Conservation (phyloP, 2,329 filamentous ascomycete species). For the Aspergillus japonicus region DNA sequence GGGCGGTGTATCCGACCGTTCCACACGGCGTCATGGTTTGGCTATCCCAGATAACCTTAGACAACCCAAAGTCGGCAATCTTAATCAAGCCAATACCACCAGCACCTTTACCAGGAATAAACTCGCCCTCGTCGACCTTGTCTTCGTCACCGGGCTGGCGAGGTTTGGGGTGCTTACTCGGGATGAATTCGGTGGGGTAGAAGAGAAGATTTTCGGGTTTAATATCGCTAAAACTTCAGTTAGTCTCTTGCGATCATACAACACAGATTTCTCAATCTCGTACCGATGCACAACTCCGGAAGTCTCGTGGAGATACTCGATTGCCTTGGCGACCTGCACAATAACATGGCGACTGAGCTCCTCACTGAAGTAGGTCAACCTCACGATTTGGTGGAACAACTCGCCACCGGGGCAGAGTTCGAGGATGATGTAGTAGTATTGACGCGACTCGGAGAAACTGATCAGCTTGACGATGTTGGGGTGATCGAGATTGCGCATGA, state of each 20-base stretch:
- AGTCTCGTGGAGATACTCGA: slow-evolving; percentile 92
- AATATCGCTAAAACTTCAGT: slow-evolving; percentile 53
- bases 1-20: slow-evolving; percentile 95
- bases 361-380: slow-evolving; percentile 97
- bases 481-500: slow-evolving; percentile 95
- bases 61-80: slow-evolving; percentile 95
- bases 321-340: slow-evolving; percentile 85
- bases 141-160: slow-evolving; percentile 88
- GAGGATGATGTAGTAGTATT: slow-evolving; percentile 97
- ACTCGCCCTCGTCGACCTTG: slow-evolving; percentile 95
- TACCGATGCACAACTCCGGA: slow-evolving; percentile 96
- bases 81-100: slow-evolving; percentile 95
- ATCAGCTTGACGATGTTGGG: slow-evolving; percentile 93
- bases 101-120: slow-evolving; percentile 73
- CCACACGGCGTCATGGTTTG: slow-evolving; percentile 99
- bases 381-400: slow-evolving; percentile 96
- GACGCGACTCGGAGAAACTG: slow-evolving; percentile 87
- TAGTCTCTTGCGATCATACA: not conserved
- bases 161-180: slow-evolving; percentile 76
- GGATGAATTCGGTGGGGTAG: slow-evolving; percentile 77
- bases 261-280: slow-evolving; percentile 32
- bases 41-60: slow-evolving; percentile 97
- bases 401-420: slow-evolving; percentile 94
- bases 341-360: slow-evolving; percentile 94
- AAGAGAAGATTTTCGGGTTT: slow-evolving; percentile 98